These are phyloP conservation scores for Aspergillus viridinutans DNA, from an alignment of 2,329 filamentous ascomycete species.

Conservation along the genomic window DNA sequence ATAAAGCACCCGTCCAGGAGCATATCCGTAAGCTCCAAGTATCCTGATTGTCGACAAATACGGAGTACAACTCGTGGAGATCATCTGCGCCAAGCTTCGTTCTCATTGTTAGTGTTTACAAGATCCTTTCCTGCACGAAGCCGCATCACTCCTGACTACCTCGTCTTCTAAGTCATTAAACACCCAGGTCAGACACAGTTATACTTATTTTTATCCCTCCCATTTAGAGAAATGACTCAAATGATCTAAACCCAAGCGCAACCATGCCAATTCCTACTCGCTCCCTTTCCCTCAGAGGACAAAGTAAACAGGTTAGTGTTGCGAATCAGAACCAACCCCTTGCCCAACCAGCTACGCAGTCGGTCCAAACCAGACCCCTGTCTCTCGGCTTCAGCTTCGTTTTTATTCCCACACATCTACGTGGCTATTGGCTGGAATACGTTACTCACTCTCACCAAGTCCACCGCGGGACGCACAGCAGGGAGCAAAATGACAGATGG, in stretches of 20 bases:
- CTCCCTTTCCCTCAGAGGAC: slow-evolving; percentile 32
- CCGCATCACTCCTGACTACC: not conserved
- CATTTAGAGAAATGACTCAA: not conserved
- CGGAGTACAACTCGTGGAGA: not conserved
- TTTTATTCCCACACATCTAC: too few relatives aligned
- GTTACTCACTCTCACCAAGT: not conserved
- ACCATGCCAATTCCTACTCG: slow-evolving; percentile 41
- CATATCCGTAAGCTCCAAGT: not conserved
- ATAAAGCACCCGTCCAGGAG: not conserved
- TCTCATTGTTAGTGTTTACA: not conserved
- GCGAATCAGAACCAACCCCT: slow-evolving; percentile 5
- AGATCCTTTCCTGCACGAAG: not conserved
- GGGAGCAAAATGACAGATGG: slow-evolving; percentile 12
- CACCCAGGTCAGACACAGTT: not conserved
- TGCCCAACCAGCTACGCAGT: slow-evolving; percentile 1
- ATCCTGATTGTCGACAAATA: too few relatives aligned
- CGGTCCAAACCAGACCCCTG: not conserved
- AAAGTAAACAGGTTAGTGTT: slow-evolving; percentile 28
- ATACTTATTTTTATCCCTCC: not conserved
- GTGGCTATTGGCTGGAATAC: not conserved
- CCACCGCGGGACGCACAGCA: slow-evolving; percentile 20
- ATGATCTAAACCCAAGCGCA: not conserved
- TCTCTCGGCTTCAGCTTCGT: not conserved
- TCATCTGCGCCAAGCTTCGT: slow-evolving; percentile 6
- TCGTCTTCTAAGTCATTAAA: not conserved